Evolutionary conservation across 2,329 filamentous ascomycete genomes (phyloP).

Genomic region (Fusarium sp.): DNA sequence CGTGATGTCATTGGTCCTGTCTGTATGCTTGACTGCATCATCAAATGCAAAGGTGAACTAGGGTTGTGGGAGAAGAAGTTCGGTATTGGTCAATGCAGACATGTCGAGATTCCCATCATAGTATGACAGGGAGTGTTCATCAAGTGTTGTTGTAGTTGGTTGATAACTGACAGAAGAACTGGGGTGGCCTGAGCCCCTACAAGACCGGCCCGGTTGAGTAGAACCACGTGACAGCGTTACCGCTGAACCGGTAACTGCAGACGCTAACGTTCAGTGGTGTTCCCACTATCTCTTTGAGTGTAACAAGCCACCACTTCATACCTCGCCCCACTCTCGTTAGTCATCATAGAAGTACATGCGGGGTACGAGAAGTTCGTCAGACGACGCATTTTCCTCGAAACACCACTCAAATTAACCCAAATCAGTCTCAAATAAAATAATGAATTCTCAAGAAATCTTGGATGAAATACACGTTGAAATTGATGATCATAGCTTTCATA

Average conservation of each 20-base stretch:
- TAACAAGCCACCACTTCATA: background rate
- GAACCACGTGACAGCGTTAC: background rate
- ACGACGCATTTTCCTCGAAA: too few species aligned
- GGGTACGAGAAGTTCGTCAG: too few species aligned
- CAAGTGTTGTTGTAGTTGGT: background rate
- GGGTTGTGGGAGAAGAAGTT: too few species aligned
- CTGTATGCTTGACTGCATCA: background rate
- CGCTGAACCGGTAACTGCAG: background rate
- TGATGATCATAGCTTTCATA: too few species aligned
- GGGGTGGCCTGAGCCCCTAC: background rate
- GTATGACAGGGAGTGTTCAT: background rate
- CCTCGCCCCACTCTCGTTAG: too few species aligned
- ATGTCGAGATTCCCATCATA: background rate
- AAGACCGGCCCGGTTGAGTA: constrained; percentile 6
- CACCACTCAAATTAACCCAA: too few species aligned
- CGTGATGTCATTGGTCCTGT: background rate
- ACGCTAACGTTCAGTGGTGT: background rate
- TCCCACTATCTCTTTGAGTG: background rate
- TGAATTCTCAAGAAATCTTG: too few species aligned
- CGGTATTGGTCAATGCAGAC: background rate
- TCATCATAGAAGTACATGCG: too few species aligned
- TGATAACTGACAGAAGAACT: background rate
- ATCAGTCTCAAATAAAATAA: too few species aligned
- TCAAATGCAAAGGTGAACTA: background rate
- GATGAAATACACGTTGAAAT: too few species aligned